Evolutionary conservation across 257 asterid genomes (phyloP).

Genomic region (Osmanthus fragrans): DNA sequence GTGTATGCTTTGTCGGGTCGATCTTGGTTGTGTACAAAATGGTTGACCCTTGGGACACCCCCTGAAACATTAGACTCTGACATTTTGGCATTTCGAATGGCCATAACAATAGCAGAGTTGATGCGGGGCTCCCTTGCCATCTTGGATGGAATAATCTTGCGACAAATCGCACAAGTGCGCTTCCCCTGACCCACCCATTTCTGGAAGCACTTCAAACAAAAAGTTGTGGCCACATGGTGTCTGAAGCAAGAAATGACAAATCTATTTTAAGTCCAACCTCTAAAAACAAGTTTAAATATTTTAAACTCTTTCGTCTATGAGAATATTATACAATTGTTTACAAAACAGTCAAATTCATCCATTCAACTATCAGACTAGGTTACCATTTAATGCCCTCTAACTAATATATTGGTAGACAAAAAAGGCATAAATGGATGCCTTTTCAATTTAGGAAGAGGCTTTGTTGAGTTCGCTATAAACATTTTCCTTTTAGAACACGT

Average conservation of each 20-base stretch:
- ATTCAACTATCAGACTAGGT: not conserved
- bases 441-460: not conserved
- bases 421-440: not conserved
- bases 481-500: not conserved
- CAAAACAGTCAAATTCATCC: not conserved
- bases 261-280: not conserved
- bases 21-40: conserved; percentile 70
- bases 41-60: conserved; percentile 50
- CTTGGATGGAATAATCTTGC: conserved; percentile 59
- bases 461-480: not conserved
- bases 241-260: conserved; percentile 40
- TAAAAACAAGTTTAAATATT: not conserved
- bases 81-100: conserved; percentile 70
- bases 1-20: conserved; percentile 92
- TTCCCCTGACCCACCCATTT: conserved; percentile 62
- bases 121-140: conserved; percentile 88
- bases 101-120: conserved; percentile 78
- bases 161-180: conserved; percentile 75
- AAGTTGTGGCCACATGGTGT: conserved; percentile 97
- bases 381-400: not conserved
- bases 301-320: not conserved
- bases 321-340: not conserved
- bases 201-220: conserved; percentile 82
- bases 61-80: conserved; percentile 37
- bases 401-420: not conserved